Base-by-base conservation (phyloP, 2,329 filamentous ascomycete genomes). In the Fusarium sp. region DNA sequence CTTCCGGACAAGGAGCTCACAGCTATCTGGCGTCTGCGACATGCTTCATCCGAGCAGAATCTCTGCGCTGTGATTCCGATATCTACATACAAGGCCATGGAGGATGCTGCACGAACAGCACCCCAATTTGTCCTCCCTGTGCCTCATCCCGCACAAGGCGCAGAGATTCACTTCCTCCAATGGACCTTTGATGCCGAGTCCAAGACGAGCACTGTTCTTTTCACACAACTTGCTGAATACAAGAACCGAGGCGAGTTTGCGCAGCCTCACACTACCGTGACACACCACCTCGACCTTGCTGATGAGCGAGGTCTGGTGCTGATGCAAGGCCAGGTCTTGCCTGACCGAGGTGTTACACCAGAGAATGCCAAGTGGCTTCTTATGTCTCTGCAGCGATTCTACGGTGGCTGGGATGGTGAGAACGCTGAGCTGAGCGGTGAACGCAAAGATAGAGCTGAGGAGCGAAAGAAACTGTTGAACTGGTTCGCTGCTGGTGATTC, bases 121-220 rank as follows among this genome's bases (percentile, higher is more conserved):
- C 96, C 96, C 17, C 91, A 94, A 75, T 99, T 99, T 83, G 91
- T 99, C 60, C 88, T 99, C 3, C 96, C 96, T 0, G 87, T 98
- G 10, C 93, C 93, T 72, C 93, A 88, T 81, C 82, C 83, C 49
- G 83, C 81, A 27, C 85, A 85, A 72, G 93, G 93, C 55, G 93
- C 94, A 49, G 96, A 98, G 81, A 94, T 99, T 48, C 96, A 99
- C 82, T 97, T 97, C 81, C 83, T 99, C 69, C 95, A 99, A 82
- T 99, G 97, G 94, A 93, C 92, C 0, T 98, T 97, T 81, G 95
- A 97, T 66, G 83, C 81, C 26, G 83, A 84, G 61, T 87, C 86
- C 20, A 83, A 87, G 66, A 91, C 90, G 6, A 89, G 88, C 64
- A 93, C 92, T 0, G 91, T 98, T 9, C 90, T 99, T 37, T 98